Evolutionary conservation across 2,329 filamentous ascomycete genomes (phyloP).

Genomic region (Fusarium camptoceras): DNA sequence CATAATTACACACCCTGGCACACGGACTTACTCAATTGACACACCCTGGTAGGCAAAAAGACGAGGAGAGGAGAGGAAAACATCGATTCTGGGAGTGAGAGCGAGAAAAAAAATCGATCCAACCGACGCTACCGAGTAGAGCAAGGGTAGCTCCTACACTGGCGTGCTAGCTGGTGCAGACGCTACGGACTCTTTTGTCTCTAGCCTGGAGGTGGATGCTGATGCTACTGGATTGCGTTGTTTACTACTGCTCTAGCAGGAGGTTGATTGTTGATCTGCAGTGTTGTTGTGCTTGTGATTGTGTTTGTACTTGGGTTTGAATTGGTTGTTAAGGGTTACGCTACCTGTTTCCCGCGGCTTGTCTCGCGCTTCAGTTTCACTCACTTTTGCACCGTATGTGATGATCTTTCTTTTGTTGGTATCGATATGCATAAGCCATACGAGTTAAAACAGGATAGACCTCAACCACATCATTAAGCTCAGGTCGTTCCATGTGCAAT

Average conservation of each 20-base stretch:
- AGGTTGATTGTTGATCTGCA: conserved; percentile 37
- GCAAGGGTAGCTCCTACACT: conserved; percentile 41
- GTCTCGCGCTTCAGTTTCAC: not conserved
- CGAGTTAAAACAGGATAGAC: not conserved
- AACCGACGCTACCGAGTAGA: conserved; percentile 45
- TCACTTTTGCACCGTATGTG: not conserved
- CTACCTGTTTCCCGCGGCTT: not conserved
- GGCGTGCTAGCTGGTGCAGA: conserved; percentile 43
- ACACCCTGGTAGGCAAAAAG: conserved; percentile 22
- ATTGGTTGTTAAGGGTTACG: conserved; percentile 36
- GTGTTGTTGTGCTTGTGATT: conserved; percentile 19
- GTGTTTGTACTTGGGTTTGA: not conserved
- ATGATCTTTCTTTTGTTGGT: not conserved
- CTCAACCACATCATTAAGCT: conserved; percentile 14
- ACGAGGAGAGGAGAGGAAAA: conserved; percentile 4
- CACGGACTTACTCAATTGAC: conserved; percentile 20
- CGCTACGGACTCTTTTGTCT: conserved; percentile 23
- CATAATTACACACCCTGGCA: conserved; percentile 33
- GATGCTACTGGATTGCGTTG: conserved; percentile 34
- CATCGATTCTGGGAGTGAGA: conserved; percentile 2
- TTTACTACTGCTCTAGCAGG: conserved; percentile 30
- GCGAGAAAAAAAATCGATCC: conserved; percentile 32
- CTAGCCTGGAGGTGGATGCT: conserved; percentile 26
- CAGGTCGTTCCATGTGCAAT: not conserved
- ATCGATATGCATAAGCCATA: not conserved